These are phyloP conservation scores for Entomortierella beljakovae DNA, from an alignment of 192 early-diverging fungal genomes.

Conservation along the genomic window DNA sequence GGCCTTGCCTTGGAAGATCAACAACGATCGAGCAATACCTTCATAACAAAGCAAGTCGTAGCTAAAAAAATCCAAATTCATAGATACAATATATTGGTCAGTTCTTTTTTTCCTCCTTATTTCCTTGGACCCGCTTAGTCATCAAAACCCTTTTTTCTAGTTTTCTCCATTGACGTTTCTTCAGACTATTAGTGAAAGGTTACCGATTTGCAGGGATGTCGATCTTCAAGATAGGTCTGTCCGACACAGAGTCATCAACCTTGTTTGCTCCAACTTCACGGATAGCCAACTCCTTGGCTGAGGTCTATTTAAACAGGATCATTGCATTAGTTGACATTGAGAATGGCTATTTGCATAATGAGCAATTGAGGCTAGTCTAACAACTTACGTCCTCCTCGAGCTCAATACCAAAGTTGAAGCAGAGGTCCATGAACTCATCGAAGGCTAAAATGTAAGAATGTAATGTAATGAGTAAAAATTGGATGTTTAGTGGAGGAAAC, in stretches of 20 bases:
- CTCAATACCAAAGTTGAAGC: conserved; percentile 99
- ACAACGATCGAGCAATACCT: conserved; percentile 91
- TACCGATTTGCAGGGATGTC: conserved; percentile 97
- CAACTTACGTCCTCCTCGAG: conserved; percentile 93
- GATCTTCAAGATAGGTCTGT: conserved; percentile 90
- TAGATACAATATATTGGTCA: neutral
- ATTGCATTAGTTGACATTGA: neutral
- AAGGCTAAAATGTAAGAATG: conserved; percentile 58
- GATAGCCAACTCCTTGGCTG: conserved; percentile 82
- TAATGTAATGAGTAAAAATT: neutral
- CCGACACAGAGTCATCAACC: conserved; percentile 68
- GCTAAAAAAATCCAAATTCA: conserved; percentile 52
- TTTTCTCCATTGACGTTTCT: too few species aligned
- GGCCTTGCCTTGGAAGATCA: conserved; percentile 82
- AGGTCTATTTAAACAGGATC: conserved; percentile 64
- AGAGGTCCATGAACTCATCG: conserved; percentile 96
- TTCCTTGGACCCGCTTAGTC: too few species aligned
- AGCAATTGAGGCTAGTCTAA: neutral
- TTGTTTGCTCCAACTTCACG: conserved; percentile 68
- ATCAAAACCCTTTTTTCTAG: too few species aligned
- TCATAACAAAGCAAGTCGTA: conserved; percentile 98
- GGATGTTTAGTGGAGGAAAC: conserved; percentile 1
- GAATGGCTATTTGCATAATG: neutral
- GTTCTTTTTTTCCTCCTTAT: neutral
- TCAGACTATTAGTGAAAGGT: neutral